Base-by-base conservation (phyloP, 176 grass and related monocot genomes). In the Ensete ventricosum region DNA sequence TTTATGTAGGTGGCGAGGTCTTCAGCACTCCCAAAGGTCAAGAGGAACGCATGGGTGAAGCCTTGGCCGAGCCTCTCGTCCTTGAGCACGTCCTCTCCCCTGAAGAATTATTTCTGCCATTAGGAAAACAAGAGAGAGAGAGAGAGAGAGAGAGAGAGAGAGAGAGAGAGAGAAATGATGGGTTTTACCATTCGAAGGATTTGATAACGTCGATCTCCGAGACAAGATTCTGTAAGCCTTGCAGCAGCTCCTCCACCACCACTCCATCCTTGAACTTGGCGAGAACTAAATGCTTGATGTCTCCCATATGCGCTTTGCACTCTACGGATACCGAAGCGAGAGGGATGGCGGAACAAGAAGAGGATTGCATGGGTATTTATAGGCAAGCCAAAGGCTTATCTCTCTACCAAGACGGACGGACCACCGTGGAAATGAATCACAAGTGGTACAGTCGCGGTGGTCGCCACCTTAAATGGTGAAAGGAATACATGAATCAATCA, bases 151-250 rank as follows among this genome's bases (percentile, higher is more conserved):
- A 80, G 76, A 55, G 34, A 68, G 52, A 76, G 14, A 52, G 19
- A 54, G 11, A 24, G 10, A 80, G 76, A 55, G 34, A 68, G 11
- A 34, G 22, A 8, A 14, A 9, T 4, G 64, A 9, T 21, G 62
- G 21, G 9, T 1, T 23, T 50, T 87, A 94, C 91, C 91, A 90
- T 80, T 90, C 91, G 19, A 90, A 88, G 21, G 81, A 90, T 68
- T 82, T 86, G 53, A 90, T 78, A 34, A 53, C 81, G 68, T 80
- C 81, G 52, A 95, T 79, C 54, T 76, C 72, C 8, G 87, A 74
- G 9, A 78, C 81, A 0, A 94, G 83, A 69, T 78, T 73, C 19
- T 78, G 51, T 67, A 90, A 81, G 54, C 76, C 81, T 68, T 82
- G 75, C 24, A 91, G 69, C 1, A 88, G 68, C 43, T 82, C 77